Evolutionary conservation across 176 grass and related monocot species (phyloP), one percentile per base, ranked within the genome.

Genomic region (Saccharum spontaneum): DNA sequence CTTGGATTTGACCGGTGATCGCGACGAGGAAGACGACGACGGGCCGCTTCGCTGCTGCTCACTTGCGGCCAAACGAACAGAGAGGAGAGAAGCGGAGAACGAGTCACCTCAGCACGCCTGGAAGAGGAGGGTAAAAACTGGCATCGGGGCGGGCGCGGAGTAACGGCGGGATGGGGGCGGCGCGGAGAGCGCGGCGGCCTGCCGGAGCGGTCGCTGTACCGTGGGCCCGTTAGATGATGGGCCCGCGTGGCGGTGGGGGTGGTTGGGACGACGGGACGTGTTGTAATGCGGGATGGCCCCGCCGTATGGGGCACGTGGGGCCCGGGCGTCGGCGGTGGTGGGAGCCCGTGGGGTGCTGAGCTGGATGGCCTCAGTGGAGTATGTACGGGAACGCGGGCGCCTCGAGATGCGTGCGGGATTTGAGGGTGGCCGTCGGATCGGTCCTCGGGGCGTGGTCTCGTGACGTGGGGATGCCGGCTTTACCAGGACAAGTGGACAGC

Each of bases 1-100:
- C 12, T 30, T 43, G 78, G 83, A 31, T 77, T 72, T 13, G 34
- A 3, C 20, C 23, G 73, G 78, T 59, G 84, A 68, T 73, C 84
- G 84, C 84, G 84, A 78, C n/a, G 46, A 60, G 46, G 84, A 73
- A 61, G 89, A 86, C 83, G 88, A 83, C 67, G 66, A n/a, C 22
- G 71, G 0, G 70, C 68, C 69, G 69, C 68, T 37, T 18, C n/a
- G 61, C 54, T 57, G 12, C 66, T 28, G 41, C 81, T 22, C 57
- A 6, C 44, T n/a, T 16, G 71, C 54, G 73, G 20, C 18, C 65
- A 30, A 39, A 20, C 17, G 16, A 57, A 36, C 62, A 4, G 0
- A 7, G 7, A 34, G 46, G n/a, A 15, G 72, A 69, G 37, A 38
- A 43, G 38, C 4, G 37, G 10, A 44, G 64, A 70, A 70, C 50